These are phyloP conservation scores for Aspergillus coremiiformis DNA, from an alignment of 495 filamentous ascomycete genomes.

Conservation along the genomic window DNA sequence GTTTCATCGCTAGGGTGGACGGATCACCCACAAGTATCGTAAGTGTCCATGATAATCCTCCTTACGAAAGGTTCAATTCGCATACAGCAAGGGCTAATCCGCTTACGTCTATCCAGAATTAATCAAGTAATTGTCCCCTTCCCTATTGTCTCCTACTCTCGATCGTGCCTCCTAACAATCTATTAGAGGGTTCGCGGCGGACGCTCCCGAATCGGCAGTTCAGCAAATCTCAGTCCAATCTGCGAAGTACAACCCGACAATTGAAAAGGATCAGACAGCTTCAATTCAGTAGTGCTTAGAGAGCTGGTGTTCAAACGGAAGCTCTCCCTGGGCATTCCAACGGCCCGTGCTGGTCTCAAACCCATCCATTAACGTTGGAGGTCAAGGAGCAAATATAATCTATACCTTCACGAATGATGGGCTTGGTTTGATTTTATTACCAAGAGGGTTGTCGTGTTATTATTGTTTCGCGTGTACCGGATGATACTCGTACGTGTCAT, in stretches of 20 bases:
- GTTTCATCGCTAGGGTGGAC: constrained; percentile 21
- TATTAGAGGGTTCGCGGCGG: constrained; percentile 67
- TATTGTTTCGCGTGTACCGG: not conserved
- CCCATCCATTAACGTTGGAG: not conserved
- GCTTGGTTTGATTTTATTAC: not conserved
- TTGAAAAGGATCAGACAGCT: constrained; percentile 72
- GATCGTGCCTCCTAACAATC: constrained; percentile 14
- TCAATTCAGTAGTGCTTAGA: constrained; percentile 18
- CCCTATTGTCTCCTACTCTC: not conserved
- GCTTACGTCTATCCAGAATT: constrained; percentile 30
- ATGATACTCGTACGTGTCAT: not conserved
- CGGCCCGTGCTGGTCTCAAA: not conserved
- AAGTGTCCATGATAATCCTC: constrained; percentile 21
- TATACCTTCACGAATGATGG: not conserved
- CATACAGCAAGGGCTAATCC: not conserved
- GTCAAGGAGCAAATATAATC: not conserved
- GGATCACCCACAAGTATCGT: constrained; percentile 49
- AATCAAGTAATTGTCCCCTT: constrained; percentile 36
- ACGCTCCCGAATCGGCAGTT: constrained; percentile 59
- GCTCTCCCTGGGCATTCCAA: not conserved
- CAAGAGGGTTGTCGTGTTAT: not conserved
- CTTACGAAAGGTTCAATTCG: not conserved
- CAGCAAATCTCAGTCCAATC: constrained; percentile 61
- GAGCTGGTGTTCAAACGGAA: not conserved
- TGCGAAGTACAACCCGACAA: constrained; percentile 52